These are phyloP conservation scores for Plasmodium billcollinsi DNA, from an alignment of 169 alveolate genomes.

Conservation along the genomic window DNA sequence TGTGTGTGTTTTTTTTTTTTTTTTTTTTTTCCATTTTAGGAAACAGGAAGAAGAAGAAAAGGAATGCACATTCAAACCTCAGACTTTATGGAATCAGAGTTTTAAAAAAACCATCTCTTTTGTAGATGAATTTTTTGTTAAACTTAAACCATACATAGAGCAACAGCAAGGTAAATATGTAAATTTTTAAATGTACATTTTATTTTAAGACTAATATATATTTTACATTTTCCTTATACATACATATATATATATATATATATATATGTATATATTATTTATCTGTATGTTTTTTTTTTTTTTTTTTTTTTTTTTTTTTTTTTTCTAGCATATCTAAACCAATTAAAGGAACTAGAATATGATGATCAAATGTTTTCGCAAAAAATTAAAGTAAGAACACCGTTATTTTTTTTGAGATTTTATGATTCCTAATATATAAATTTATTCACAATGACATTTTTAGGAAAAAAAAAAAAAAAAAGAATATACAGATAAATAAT, in stretches of 20 bases:
- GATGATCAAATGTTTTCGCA: conserved; percentile 49
- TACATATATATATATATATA: too few species aligned
- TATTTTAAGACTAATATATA: too few species aligned
- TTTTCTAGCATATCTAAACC: conserved; percentile 37
- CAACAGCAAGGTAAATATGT: conserved; percentile 43
- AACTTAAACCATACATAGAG: conserved; percentile 67
- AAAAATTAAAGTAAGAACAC: conserved; percentile 35
- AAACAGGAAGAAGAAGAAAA: conserved; percentile 71
- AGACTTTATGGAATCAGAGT: conserved; percentile 70
- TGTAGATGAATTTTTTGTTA: conserved; percentile 67
- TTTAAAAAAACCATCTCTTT: conserved; percentile 67
- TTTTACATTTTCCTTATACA: too few species aligned
- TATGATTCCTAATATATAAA: neutral
- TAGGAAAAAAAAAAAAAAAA: neutral
- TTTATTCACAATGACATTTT: neutral
- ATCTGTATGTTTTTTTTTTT: neutral
- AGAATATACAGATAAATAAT: neutral
- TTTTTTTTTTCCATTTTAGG: conserved; percentile 13
- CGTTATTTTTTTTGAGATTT: too few species aligned
- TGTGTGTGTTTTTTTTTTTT: neutral
- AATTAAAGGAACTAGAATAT: conserved; percentile 50
- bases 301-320: neutral
- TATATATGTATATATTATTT: neutral
- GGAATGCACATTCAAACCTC: conserved; percentile 73
- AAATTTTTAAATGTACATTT: too few species aligned